Percentiles rank a stretch among this genome's conserved stretches.
These are phyloP conservation scores for Fusarium sp. DNA, from an alignment of 2,329 filamentous ascomycete species.

Conservation along the genomic window DNA sequence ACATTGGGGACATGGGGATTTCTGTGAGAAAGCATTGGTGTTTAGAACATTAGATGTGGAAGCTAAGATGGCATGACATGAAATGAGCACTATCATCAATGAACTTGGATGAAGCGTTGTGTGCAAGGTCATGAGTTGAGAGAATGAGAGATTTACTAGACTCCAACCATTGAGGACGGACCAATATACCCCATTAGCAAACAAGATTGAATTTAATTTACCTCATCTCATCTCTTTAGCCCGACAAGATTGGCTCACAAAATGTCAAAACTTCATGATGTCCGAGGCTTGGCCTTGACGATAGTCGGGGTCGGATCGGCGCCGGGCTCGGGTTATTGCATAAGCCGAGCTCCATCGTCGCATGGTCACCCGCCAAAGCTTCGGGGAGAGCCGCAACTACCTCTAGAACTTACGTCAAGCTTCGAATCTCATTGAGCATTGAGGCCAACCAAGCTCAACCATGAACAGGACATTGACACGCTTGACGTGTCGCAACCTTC, in stretches of 20 bases:
- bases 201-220: constrained; percentile 4
- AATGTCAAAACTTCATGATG: constrained; percentile 7
- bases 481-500: constrained; percentile 41
- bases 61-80: constrained; percentile 7
- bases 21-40: constrained; percentile 47
- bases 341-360: constrained; percentile 37
- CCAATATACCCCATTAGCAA: constrained; percentile 29
- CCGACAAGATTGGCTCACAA: background rate
- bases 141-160: constrained; percentile 13
- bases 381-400: background rate
- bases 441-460: constrained; percentile 27
- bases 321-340: constrained; percentile 48
- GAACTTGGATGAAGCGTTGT: background rate
- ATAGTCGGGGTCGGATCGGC: constrained; percentile 24
- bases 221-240: background rate
- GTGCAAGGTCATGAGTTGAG: background rate
- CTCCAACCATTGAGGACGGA: background rate
- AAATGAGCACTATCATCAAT: constrained; percentile 6
- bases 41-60: background rate
- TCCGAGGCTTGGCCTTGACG: constrained; percentile 19
- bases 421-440: constrained; percentile 28
- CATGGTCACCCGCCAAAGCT: constrained; percentile 29
- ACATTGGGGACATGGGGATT: constrained; percentile 73
- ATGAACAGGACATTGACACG: constrained; percentile 49
- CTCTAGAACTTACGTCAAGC: constrained; percentile 27